Base-by-base conservation (phyloP, 2,329 filamentous ascomycete species). In the Emergomyces orientalis region DNA sequence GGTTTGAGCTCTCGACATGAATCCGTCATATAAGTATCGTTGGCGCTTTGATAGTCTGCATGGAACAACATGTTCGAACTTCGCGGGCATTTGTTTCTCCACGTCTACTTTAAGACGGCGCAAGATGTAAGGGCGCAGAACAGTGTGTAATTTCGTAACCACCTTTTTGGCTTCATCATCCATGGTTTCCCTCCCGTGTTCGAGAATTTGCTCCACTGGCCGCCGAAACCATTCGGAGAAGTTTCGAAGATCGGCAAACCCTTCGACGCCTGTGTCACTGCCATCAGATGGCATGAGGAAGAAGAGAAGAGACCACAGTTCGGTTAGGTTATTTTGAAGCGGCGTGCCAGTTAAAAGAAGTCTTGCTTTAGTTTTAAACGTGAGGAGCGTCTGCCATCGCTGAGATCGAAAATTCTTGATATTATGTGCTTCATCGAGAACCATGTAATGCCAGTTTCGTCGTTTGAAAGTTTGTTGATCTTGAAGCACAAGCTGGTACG, bases 371-470 rank as follows among this genome's bases (percentile, higher is more conserved):
- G 94, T 97, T 70, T 95, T 93, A 78, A 99, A 95, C 0, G 89
- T 94, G 27, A 99, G 84, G 66, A 99, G 83, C 0, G 91, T 93
- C 74, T 97, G 94, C 92, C 94, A 99, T 66, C 93, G 83, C 74
- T 97, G 92, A 1, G 93, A 97, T 71, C 96, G 92, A 81, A 97
- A 99, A 76, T 99, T 99, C 73, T 99, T 97, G 82, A 99, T 99
- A 77, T 99, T 97, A 79, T 99, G 94, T 0, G 95, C 94, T 78
- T 99, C 94, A 69, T 99, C 94, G 1, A 99, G 84, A 66, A 99
- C 92, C 84, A 99, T 91, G 75, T 97, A 99, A 72, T 97, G 92
- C 95, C 95, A 99, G 61, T 86, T 85, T 41, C 93, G 86, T 65
- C 92, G 86, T 73, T 96, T 94, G 78, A 99, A 95, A 0, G 96